phyloP scores from a whole-genome alignment of 768 basidiomycete species.

The Dioszegia hungarica region DNA sequence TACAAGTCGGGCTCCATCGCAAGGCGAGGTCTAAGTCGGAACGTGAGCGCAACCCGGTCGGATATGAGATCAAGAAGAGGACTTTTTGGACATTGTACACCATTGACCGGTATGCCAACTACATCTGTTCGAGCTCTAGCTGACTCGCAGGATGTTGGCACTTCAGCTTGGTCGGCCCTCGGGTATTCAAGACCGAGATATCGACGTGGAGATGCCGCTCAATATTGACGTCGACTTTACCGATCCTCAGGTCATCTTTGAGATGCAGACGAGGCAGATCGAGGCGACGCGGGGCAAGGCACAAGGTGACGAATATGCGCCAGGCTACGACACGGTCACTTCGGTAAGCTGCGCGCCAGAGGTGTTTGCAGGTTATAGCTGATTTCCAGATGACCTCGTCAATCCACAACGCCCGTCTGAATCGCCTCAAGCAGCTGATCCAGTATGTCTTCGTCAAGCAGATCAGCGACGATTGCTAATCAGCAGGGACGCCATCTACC shows the following conservation, averaged over 20 bases:
- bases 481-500: slow-evolving; percentile 24
- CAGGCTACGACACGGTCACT: slow-evolving; percentile 26
- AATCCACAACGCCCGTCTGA: slow-evolving; percentile 33
- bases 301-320: slow-evolving; percentile 27
- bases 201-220: slow-evolving; percentile 24
- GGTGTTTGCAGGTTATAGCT: not conserved
- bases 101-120: slow-evolving; percentile 13
- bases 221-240: slow-evolving; percentile 33
- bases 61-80: slow-evolving; percentile 18
- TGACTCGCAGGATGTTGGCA: slow-evolving; percentile 22
- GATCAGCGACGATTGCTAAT: not conserved
- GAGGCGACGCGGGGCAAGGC: slow-evolving; percentile 11
- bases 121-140: not conserved
- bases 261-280: slow-evolving; percentile 29
- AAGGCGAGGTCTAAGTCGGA: slow-evolving; percentile 6
- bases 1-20: slow-evolving; percentile 16
- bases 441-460: slow-evolving; percentile 13
- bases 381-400: slow-evolving; percentile 34
- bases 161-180: slow-evolving; percentile 22
- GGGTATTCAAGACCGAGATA: slow-evolving; percentile 18
- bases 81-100: slow-evolving; percentile 26
- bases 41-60: slow-evolving; percentile 4
- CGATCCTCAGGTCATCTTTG: slow-evolving; percentile 13
- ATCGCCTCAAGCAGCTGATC: slow-evolving; percentile 32
- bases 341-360: slow-evolving; percentile 15